phyloP scores from a whole-genome alignment of 768 basidiomycete species.

The Pleurotus sapidus region DNA sequence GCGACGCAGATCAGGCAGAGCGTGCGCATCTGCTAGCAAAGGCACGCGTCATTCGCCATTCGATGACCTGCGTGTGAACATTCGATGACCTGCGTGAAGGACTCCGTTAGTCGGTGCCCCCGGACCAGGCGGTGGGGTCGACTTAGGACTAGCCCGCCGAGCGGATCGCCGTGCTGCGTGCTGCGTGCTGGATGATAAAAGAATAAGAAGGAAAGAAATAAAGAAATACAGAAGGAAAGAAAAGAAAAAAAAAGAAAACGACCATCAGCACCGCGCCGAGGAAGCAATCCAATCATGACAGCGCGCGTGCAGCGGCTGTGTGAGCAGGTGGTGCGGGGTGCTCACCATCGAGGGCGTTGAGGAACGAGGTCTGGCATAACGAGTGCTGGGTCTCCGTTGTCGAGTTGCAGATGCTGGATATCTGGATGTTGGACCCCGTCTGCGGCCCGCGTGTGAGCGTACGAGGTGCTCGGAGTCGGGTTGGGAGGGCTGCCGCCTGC shows the following conservation, averaged over 20 bases:
- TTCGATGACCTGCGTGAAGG: conserved; percentile 42
- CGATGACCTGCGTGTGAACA: too few relatives aligned
- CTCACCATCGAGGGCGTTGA: conserved; percentile 50
- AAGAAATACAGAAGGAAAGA: too few relatives aligned
- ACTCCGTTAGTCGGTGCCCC: conserved; percentile 1
- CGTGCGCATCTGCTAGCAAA: too few relatives aligned
- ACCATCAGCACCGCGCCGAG: conserved; percentile 8
- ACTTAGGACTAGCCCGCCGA: conserved; percentile 74
- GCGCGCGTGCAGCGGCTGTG: neutral
- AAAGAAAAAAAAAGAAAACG: conserved; percentile 24
- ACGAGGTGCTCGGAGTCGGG: conserved; percentile 40
- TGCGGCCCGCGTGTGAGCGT: conserved; percentile 50
- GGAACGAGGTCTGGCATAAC: conserved; percentile 52
- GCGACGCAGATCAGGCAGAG: neutral
- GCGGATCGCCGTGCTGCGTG: conserved; percentile 28
- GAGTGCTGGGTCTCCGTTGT: conserved; percentile 54
- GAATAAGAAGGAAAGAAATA: too few relatives aligned
- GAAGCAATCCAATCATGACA: conserved; percentile 16
- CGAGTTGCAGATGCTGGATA: conserved; percentile 55
- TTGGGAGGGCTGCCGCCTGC: conserved; percentile 55
- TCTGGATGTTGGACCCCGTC: conserved; percentile 59
- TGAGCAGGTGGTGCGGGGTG: neutral
- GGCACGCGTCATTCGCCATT: too few relatives aligned
- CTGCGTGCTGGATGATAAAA: too few relatives aligned
- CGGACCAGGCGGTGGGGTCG: conserved; percentile 49